Conservation (phyloP, 2,329 filamentous ascomycete genomes). For the Diatrype stigma region DNA sequence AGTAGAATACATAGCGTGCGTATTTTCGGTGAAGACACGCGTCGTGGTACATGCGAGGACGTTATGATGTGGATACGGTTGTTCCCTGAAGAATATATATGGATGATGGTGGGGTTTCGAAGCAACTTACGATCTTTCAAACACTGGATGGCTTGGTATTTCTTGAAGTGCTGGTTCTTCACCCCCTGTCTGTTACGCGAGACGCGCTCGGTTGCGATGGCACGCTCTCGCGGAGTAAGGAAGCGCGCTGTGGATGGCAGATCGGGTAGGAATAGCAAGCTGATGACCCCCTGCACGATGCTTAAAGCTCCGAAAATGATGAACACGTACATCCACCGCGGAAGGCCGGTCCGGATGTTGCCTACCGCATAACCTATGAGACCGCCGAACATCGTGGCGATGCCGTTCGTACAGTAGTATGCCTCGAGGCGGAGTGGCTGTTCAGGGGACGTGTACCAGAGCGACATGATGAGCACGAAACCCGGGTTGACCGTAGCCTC, state of each 20-base stretch:
- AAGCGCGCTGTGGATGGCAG: slow-evolving; percentile 59
- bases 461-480: slow-evolving; percentile 30
- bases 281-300: slow-evolving; percentile 50
- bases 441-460: slow-evolving; percentile 38
- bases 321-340: slow-evolving; percentile 40
- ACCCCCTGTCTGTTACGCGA: slow-evolving; percentile 48
- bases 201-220: slow-evolving; percentile 49
- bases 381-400: slow-evolving; percentile 59
- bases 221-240: slow-evolving; percentile 52
- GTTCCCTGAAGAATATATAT: not conserved
- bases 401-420: slow-evolving; percentile 56
- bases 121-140: slow-evolving; percentile 33
- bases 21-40: too few species aligned
- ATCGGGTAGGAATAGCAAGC: slow-evolving; percentile 58
- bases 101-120: not conserved
- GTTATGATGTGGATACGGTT: not conserved
- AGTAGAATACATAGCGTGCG: too few species aligned
- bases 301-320: slow-evolving; percentile 55
- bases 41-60: too few species aligned
- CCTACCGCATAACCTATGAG: slow-evolving; percentile 55
- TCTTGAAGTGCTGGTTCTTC: slow-evolving; percentile 48
- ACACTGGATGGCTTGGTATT: slow-evolving; percentile 43
- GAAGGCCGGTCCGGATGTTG: slow-evolving; percentile 39
- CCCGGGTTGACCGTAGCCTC: slow-evolving; percentile 56
- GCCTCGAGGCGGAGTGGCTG: slow-evolving; percentile 49